A percentile compares a stretch with the other conserved stretches of the same genome.
phyloP scores from a whole-genome alignment of 2,329 filamentous ascomycete species.

The Cryphonectria carpinicola region DNA sequence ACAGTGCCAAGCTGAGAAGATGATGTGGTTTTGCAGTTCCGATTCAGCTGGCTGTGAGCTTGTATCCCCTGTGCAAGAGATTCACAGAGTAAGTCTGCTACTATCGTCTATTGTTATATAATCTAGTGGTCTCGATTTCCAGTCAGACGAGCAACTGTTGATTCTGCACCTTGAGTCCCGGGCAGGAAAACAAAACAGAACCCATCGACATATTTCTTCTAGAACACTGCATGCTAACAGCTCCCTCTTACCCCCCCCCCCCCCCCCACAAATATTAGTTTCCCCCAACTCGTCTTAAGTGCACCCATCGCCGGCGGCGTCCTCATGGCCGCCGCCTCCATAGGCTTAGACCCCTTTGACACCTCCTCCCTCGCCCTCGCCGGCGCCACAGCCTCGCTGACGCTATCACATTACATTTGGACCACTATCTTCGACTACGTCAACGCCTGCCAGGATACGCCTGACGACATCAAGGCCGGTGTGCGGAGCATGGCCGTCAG shows the following conservation, averaged over 20 bases:
- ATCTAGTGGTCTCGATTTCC: neutral
- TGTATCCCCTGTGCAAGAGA: slow-evolving; percentile 56
- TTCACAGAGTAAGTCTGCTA: slow-evolving; percentile 43
- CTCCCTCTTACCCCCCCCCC: neutral
- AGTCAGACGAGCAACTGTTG: neutral
- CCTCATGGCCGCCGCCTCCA: slow-evolving; percentile 50
- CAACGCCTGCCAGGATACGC: slow-evolving; percentile 56
- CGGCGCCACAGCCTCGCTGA: slow-evolving; percentile 48
- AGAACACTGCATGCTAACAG: neutral
- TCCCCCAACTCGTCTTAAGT: slow-evolving; percentile 55
- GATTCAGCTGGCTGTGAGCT: slow-evolving; percentile 47
- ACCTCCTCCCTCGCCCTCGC: slow-evolving; percentile 42
- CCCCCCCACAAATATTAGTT: slow-evolving; percentile 34
- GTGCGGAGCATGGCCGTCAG: slow-evolving; percentile 55
- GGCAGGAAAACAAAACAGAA: too few species aligned
- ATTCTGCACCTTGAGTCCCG: neutral
- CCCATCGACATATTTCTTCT: too few species aligned
- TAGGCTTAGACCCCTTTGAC: slow-evolving; percentile 48
- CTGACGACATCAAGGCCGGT: slow-evolving; percentile 52
- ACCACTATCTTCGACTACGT: slow-evolving; percentile 55
- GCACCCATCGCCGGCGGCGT: slow-evolving; percentile 54
- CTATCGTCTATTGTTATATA: neutral
- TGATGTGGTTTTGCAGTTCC: slow-evolving; percentile 34
- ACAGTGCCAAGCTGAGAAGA: neutral
- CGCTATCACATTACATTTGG: slow-evolving; percentile 45